Percentiles rank a stretch among this genome's conserved stretches.
Evolutionary conservation across 1,139 yeast genomes (phyloP).

Genomic region (Yamadazyma atlantica): DNA sequence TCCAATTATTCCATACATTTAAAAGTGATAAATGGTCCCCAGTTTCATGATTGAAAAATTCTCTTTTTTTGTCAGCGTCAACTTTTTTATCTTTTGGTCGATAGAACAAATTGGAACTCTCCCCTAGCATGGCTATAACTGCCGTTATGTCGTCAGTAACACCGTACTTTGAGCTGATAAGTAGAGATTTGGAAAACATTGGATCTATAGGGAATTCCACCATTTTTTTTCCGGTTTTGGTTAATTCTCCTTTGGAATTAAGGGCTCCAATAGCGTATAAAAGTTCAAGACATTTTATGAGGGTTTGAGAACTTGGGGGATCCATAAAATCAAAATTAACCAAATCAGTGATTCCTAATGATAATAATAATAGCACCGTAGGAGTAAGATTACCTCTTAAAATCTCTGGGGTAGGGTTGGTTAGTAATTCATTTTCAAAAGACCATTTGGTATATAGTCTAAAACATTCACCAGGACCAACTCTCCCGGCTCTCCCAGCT

Average conservation of each 20-base stretch:
- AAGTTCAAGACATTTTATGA: conserved; percentile 75
- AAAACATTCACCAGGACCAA: conserved; percentile 94
- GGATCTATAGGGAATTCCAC: conserved; percentile 94
- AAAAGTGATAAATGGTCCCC: conserved; percentile 80
- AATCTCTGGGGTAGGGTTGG: conserved; percentile 86
- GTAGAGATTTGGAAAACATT: conserved; percentile 73
- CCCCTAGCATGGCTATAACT: conserved; percentile 81
- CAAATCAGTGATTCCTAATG: conserved; percentile 80
- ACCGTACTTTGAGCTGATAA: conserved; percentile 58
- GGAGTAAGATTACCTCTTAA: conserved; percentile 76
- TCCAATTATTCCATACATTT: conserved; percentile 78
- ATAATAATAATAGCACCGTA: conserved; percentile 69
- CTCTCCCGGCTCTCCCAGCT: conserved; percentile 97
- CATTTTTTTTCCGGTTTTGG: conserved; percentile 80
- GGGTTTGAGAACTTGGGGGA: conserved; percentile 69
- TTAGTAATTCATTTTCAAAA: conserved; percentile 71
- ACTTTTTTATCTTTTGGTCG: conserved; percentile 71
- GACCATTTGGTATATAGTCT: conserved; percentile 87
- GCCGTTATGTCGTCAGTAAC: conserved; percentile 69
- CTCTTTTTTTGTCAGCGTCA: conserved; percentile 63
- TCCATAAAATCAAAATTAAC: conserved; percentile 88
- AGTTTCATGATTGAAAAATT: conserved; percentile 46
- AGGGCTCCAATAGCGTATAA: conserved; percentile 87
- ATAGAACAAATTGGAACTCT: conserved; percentile 67
- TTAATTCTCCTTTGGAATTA: conserved; percentile 74